Evolutionary conservation across 2,329 filamentous ascomycete species (phyloP), one percentile per base, ranked within the genome.

Genomic region (Apiospora aurea): DNA sequence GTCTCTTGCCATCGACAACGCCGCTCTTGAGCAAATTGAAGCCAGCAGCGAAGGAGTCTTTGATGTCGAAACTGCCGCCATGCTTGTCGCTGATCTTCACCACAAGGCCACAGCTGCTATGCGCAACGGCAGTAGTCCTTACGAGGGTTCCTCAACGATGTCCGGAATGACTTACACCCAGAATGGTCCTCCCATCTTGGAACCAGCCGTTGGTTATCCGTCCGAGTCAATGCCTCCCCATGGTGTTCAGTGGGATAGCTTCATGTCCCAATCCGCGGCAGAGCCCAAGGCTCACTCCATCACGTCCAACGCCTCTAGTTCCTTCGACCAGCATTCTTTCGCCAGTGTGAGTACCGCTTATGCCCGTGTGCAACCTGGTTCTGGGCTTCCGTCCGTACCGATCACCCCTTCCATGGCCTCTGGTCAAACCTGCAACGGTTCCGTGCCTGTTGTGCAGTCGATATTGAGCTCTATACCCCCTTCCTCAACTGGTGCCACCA

Each of bases 81-180:
- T 98, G 94, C 90, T 99, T 82, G 97, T 99, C 86, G 96, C 96
- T 81, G 95, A 98, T 85, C 93, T 98, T 81, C 96, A 97, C 85
- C 95, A 98, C 87, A 98, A 98, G 87, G 95, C 88, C 79, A 96
- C 95, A 61, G 87, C 87, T 46, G 91, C 91, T 78, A 94, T 90
- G 83, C 88, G 89, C 72, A 83, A 83, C 73, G 88, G 86, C 75
- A 86, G 85, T 74, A 86, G 85, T 76, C 85, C 87, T 69, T 91
- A 87, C 78, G 89, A 90, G 74, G 84, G 86, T 74, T 86, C 83
- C 80, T 84, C 87, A 44, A 88, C 90, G 79, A 91, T 93, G 81
- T 87, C 71, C 66, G 70, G 69, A 44, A 69, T 73, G 69, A 57
- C 92, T 75, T 95, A 94, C 81, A 91, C 94, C 72, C 90, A 94